Percentiles rank a stretch among this genome's conserved stretches.
These are phyloP conservation scores for Fusarium secorum DNA, from an alignment of 2,329 filamentous ascomycete species.

Conservation along the genomic window DNA sequence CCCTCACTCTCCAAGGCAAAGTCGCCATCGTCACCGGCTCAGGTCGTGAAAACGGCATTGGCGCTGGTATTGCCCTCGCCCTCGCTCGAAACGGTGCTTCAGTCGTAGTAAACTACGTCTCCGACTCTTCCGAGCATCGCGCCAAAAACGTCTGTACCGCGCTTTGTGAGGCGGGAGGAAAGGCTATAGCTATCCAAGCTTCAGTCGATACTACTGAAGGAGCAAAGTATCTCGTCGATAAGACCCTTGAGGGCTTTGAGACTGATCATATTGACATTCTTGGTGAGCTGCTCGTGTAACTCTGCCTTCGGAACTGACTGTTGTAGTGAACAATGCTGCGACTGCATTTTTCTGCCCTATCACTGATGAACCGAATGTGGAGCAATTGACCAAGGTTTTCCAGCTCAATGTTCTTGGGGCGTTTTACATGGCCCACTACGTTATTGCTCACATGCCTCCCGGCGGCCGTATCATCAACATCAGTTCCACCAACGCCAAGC, in stretches of 20 bases:
- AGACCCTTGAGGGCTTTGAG: slow-evolving; percentile 47
- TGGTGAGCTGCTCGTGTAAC: slow-evolving; percentile 34
- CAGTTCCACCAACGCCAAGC: slow-evolving; percentile 29
- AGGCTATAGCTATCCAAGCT: slow-evolving; percentile 46
- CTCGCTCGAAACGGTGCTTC: slow-evolving; percentile 53
- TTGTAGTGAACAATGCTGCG: slow-evolving; percentile 51
- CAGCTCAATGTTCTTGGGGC: slow-evolving; percentile 47
- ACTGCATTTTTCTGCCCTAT: slow-evolving; percentile 27
- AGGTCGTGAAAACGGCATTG: slow-evolving; percentile 54
- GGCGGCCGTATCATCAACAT: slow-evolving; percentile 43
- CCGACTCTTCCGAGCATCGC: slow-evolving; percentile 42
- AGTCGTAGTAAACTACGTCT: slow-evolving; percentile 53
- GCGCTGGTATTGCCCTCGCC: slow-evolving; percentile 51
- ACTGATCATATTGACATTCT: slow-evolving; percentile 53
- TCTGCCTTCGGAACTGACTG: accelerated
- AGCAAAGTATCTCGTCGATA: slow-evolving; percentile 44
- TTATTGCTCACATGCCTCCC: slow-evolving; percentile 47
- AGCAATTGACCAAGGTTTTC: slow-evolving; percentile 43
- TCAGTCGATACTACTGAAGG: slow-evolving; percentile 46
- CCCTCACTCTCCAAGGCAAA: slow-evolving; percentile 51
- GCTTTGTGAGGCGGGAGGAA: slow-evolving; percentile 43
- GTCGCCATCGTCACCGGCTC: slow-evolving; percentile 56
- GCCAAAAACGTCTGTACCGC: slow-evolving; percentile 45
- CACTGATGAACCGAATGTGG: slow-evolving; percentile 32
- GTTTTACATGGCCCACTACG: slow-evolving; percentile 48